Base-by-base conservation (phyloP, 2,329 filamentous ascomycete species). In the Exophiala alcalophila region DNA sequence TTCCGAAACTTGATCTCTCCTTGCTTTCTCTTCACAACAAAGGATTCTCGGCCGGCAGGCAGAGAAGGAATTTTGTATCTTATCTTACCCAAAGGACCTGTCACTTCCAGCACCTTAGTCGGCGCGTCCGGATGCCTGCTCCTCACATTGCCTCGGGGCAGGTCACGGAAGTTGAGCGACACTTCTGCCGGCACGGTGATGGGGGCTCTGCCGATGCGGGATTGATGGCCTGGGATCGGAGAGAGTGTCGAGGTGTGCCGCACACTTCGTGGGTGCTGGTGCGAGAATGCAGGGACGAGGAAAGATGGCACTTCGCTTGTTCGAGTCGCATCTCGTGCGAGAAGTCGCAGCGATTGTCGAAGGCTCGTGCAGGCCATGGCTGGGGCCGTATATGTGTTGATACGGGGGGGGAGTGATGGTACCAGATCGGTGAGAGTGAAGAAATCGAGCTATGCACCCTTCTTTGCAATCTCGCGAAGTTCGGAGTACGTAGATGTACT, bases 181-280 rank as follows among this genome's bases (percentile, higher is more conserved):
- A 98, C 92, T 51, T 87, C 86, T 0, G 86, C 83, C 1, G 91
- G 91, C 21, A 95, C 74, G 40, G 86, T 82, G 39, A 95, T 77
- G 16, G 86, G 78, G 47, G 85, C 85, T 57, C 81, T 77, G 57
- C 92, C 92, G 50, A 98, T 84, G 73, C 96, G 92, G 30, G 91
- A 96, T 44, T 73, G 68, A 56, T 75, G 73, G 61, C 68, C 66
- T 79, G 62, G 29, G 86, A 84, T 28, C 80, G 82, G 43, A 86
- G 90, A 72, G 96, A 96, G 60, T 76, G 72, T 52, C 61, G 57
- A 37, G 53, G 57, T 36, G 36, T 67, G 51, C 53, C 65, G 18
- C 7, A n/a, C 14, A 4, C 21, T n/a, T 11, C 21, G 12, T n/a
- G 21, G 29, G 5, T 16, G 32, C 40, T 54, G 66, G 25, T 47